Conservation (phyloP, 345 rosid genomes). For the Syzygium jambos region DNA sequence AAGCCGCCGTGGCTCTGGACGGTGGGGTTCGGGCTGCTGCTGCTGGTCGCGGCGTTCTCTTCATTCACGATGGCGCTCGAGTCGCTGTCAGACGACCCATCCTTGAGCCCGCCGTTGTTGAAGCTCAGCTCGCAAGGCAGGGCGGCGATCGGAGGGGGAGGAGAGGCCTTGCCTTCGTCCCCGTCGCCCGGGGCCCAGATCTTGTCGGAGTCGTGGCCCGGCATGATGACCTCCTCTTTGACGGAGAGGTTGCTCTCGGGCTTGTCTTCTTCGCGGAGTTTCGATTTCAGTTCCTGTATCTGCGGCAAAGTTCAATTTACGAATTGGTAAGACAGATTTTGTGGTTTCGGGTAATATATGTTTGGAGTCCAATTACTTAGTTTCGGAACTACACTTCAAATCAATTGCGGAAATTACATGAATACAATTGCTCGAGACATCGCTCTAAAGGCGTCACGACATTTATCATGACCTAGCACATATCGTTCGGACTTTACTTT, state of each 20-base stretch:
- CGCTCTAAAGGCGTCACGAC: neutral
- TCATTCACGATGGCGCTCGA: conserved; percentile 81
- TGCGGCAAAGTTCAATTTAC: conserved; percentile 10
- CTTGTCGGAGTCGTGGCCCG: conserved; percentile 23
- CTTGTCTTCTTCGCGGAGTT: conserved; percentile 49
- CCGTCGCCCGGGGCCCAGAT: neutral
- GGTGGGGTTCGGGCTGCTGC: conserved; percentile 36
- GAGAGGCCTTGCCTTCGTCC: conserved; percentile 9
- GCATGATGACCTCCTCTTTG: conserved; percentile 46
- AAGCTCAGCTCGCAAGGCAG: neutral
- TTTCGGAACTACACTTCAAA: neutral
- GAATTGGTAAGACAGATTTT: neutral
- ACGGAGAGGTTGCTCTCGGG: conserved; percentile 56
- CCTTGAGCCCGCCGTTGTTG: conserved; percentile 22
- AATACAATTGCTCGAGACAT: neutral
- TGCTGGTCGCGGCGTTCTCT: conserved; percentile 33
- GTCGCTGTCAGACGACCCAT: conserved; percentile 86
- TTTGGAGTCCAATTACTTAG: neutral
- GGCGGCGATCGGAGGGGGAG: conserved; percentile 4
- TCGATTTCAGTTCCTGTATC: conserved; percentile 69
- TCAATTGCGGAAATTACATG: neutral
- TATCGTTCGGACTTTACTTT: neutral
- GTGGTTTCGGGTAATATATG: neutral
- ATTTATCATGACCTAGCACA: neutral
- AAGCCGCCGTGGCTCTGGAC: neutral